Evolutionary conservation across 257 asterid species (phyloP), one percentile per base, ranked within the genome.

Genomic region (Ocimum tenuiflorum): DNA sequence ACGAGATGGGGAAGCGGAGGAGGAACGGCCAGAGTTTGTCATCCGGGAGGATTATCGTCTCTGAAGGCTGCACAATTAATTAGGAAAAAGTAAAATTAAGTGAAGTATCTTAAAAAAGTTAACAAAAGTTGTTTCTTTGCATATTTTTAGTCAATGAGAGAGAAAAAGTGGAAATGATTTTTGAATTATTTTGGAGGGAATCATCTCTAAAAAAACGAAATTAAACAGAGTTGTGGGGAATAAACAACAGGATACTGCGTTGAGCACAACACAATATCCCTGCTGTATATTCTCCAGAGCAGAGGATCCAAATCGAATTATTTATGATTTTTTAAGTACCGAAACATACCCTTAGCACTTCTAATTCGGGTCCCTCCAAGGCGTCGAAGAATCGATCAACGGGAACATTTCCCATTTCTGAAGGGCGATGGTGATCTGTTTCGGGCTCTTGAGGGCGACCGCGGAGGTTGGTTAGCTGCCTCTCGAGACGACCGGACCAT

Each of bases 21-120:
- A 92, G 91, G 73, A 92, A 92, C 0, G 99, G 99, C 99, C 99
- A 92, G 50, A 53, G 71, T 73, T 79, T 77, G 70, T 92, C 99
- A 39, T 87, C 82, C 1, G 97, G 99, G 31, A 91, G 91, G 20
- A 87, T 57, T 39, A 69, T 79, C 14, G 73, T 69, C 43, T 77
- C 81, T 0, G 81, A 77, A 8, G 88, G 85, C 96, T 86, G 82
- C 53, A n/a, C n/a, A n/a, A n/a, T n/a, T n/a, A n/a, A n/a, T n/a
- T n/a, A n/a, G n/a, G n/a, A n/a, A n/a, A n/a, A n/a, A n/a, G n/a
- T n/a, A n/a, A n/a, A n/a, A n/a, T n/a, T n/a, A n/a, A n/a, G n/a
- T n/a, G n/a, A n/a, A n/a, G n/a, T n/a, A n/a, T n/a, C n/a, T n/a
- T n/a, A n/a, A n/a, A n/a, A n/a, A n/a, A n/a, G n/a, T n/a, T n/a